A percentile compares a stretch with the other conserved stretches of the same genome.
These are phyloP conservation scores for Pythium vanterpoolii DNA, from an alignment of 352 stramenopile genomes.

Conservation along the genomic window DNA sequence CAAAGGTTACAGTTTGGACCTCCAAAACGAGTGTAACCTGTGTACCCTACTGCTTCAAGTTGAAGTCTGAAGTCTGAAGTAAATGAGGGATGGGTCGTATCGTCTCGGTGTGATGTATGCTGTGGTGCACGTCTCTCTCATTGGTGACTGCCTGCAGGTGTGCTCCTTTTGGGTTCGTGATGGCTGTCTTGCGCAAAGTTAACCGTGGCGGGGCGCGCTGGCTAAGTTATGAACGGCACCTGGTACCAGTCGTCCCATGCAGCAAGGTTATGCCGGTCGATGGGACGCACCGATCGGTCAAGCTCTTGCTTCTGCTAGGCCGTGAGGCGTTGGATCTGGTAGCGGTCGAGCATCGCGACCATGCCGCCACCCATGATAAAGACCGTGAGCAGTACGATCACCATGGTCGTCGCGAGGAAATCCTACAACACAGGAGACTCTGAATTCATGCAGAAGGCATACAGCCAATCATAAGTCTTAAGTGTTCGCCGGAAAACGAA, in stretches of 20 bases:
- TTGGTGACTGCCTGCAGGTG: background rate
- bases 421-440: constrained; percentile 15
- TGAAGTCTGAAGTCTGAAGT: background rate
- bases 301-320: constrained; percentile 26
- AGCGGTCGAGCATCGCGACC: constrained; percentile 45
- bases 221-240: constrained; percentile 29
- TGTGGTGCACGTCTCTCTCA: background rate
- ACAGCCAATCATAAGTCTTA: constrained; percentile 17
- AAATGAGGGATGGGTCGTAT: background rate
- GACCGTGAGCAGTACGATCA: constrained; percentile 75
- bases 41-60: background rate
- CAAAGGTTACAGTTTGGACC: background rate
- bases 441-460: background rate
- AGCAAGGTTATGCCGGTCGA: constrained; percentile 30
- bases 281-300: constrained; percentile 24
- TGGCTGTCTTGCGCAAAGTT: constrained; percentile 4
- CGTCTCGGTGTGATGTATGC: too few relatives aligned
- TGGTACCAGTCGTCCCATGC: constrained; percentile 35
- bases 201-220: constrained; percentile 8
- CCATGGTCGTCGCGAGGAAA: constrained; percentile 74
- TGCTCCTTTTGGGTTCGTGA: background rate
- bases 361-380: constrained; percentile 75
- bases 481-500: constrained; percentile 49
- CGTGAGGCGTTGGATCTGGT: constrained; percentile 53
- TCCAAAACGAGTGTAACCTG: background rate